These are phyloP conservation scores for Debaryomyces udenii DNA, from an alignment of 1,139 yeast species.

Conservation along the genomic window DNA sequence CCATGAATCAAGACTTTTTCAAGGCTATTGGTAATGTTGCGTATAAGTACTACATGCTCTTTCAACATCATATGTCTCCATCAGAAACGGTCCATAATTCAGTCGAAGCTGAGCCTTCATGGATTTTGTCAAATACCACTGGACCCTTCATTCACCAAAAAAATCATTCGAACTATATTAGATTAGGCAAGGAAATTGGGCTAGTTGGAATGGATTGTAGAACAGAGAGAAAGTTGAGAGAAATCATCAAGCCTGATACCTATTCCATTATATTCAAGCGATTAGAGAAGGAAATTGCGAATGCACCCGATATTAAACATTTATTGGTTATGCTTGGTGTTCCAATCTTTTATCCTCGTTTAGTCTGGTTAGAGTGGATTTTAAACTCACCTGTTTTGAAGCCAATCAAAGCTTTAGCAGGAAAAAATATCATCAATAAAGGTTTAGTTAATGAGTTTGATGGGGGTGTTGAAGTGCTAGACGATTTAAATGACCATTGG, in stretches of 20 bases:
- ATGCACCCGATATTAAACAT: constrained; percentile 65
- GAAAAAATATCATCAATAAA: constrained; percentile 63
- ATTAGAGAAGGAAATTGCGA: constrained; percentile 53
- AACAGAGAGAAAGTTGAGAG: constrained; percentile 74
- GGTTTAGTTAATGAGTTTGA: constrained; percentile 89
- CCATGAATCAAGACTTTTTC: constrained; percentile 75
- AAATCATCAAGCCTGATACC: constrained; percentile 57
- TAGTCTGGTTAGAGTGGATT: constrained; percentile 84
- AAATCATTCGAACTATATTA: constrained; percentile 68
- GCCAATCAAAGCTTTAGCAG: constrained; percentile 71
- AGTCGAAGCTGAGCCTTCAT: constrained; percentile 47
- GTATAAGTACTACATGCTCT: constrained; percentile 82
- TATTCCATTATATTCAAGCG: constrained; percentile 67
- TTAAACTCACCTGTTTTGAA: constrained; percentile 62
- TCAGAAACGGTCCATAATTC: constrained; percentile 38
- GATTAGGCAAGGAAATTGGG: constrained; percentile 73
- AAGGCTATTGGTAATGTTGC: constrained; percentile 74
- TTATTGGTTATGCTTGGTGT: constrained; percentile 84
- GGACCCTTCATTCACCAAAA: constrained; percentile 72
- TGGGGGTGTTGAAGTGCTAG: constrained; percentile 86
- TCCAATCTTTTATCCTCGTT: constrained; percentile 90
- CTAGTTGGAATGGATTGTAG: constrained; percentile 88
- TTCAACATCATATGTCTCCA: constrained; percentile 78
- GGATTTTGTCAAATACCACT: constrained; percentile 53
- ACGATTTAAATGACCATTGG: constrained; percentile 96